A percentile compares a stretch with the other conserved stretches of the same genome.
These are phyloP conservation scores for Psophocarpus tetragonolobus DNA, from an alignment of 306 rosid genomes.

Conservation along the genomic window DNA sequence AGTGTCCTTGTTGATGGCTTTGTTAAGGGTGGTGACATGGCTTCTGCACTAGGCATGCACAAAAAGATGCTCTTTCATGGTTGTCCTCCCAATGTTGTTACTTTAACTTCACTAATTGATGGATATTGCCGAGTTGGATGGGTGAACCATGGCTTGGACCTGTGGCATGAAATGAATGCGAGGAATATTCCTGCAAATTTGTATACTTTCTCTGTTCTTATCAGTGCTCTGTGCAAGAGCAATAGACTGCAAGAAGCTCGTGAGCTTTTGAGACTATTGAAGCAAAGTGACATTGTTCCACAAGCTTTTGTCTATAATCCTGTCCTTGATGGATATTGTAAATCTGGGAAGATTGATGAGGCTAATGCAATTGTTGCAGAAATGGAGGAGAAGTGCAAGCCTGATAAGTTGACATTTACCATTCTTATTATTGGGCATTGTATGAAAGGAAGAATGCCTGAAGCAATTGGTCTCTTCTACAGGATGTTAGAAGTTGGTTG, in stretches of 20 bases:
- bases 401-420: slow-evolving; percentile 11
- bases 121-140: slow-evolving; percentile 9
- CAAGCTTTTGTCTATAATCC: slow-evolving; percentile 4
- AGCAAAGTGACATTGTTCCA: background rate
- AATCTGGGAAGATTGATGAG: background rate
- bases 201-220: slow-evolving; percentile 7
- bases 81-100: background rate
- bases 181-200: background rate
- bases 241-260: background rate
- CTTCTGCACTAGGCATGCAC: background rate
- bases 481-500: slow-evolving; percentile 11
- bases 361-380: slow-evolving; percentile 11
- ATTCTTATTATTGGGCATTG: slow-evolving; percentile 23
- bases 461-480: background rate
- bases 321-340: slow-evolving; percentile 11
- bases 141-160: background rate
- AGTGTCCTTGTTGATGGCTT: background rate
- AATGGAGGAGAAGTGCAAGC: background rate
- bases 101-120: slow-evolving; percentile 4
- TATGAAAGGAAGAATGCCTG: slow-evolving; percentile 12
- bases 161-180: slow-evolving; percentile 1
- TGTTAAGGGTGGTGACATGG: slow-evolving; percentile 6
- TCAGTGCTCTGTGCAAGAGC: slow-evolving; percentile 7
- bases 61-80: background rate
- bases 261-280: background rate